phyloP scores from a whole-genome alignment of 768 basidiomycete genomes.

The Clavaria fumosa region DNA sequence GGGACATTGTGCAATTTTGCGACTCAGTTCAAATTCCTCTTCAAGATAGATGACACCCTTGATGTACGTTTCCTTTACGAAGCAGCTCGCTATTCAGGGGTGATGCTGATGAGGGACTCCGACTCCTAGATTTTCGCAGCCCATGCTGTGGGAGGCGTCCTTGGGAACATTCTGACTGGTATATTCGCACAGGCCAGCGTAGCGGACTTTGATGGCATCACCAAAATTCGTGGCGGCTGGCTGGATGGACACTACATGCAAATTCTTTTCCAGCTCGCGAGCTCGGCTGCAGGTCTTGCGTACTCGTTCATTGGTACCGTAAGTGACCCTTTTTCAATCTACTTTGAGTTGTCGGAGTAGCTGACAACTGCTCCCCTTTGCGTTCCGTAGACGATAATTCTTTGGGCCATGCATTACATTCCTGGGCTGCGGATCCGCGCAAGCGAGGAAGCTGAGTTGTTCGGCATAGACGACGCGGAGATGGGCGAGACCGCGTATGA shows the following conservation, averaged over 20 bases:
- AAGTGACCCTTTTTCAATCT: constrained; percentile 15
- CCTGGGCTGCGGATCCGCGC: constrained; percentile 65
- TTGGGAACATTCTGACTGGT: constrained; percentile 74
- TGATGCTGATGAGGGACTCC: no score
- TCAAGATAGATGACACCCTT: constrained; percentile 63
- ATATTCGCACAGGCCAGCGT: constrained; percentile 75
- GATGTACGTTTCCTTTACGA: constrained; percentile 34
- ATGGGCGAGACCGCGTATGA: constrained; percentile 87
- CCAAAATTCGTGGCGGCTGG: constrained; percentile 69
- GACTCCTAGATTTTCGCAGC: constrained; percentile 87
- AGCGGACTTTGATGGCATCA: constrained; percentile 64
- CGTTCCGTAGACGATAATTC: constrained; percentile 57
- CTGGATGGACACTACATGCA: constrained; percentile 69
- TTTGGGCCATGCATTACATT: constrained; percentile 80
- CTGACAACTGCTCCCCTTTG: no score
- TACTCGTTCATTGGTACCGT: constrained; percentile 72
- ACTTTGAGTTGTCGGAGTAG: no score
- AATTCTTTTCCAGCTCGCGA: constrained; percentile 74
- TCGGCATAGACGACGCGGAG: constrained; percentile 83
- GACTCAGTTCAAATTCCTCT: constrained; percentile 83
- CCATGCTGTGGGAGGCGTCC: constrained; percentile 62
- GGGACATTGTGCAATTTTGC: constrained; percentile 85
- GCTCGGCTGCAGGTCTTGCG: constrained; percentile 44
- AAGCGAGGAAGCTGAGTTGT: constrained; percentile 46
- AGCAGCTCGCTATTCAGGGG: no score